Percentiles rank a stretch among this genome's conserved stretches.
Conservation (phyloP, 192 early-diverging fungal species). For the Helicostylum pulchrum region DNA sequence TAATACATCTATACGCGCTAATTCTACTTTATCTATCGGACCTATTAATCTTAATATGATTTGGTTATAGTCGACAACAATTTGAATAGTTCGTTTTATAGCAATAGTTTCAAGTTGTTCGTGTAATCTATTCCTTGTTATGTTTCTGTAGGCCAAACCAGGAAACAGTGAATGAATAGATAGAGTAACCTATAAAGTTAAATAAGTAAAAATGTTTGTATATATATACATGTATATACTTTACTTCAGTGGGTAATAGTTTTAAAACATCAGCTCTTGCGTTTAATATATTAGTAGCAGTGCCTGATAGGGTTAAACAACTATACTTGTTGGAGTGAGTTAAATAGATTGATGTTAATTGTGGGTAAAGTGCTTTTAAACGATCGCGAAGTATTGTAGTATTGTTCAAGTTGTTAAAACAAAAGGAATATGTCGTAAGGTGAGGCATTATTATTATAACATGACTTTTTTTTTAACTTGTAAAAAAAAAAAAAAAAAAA, state of each 20-base stretch:
- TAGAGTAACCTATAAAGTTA: neutral
- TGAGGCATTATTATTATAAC: slow-evolving; percentile 1
- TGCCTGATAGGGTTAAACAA: neutral
- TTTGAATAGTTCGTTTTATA: neutral
- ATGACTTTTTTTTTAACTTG: too few species aligned
- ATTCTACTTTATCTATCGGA: neutral
- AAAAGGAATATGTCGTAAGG: slow-evolving; percentile 4
- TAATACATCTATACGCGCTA: slow-evolving; percentile 10
- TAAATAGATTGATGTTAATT: slow-evolving; percentile 1
- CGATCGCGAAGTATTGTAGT: neutral
- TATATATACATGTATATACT: neutral
- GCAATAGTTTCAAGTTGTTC: slow-evolving; percentile 1
- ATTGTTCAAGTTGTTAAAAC: slow-evolving; percentile 8
- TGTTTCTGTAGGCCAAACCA: neutral
- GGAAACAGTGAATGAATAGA: slow-evolving; percentile 11
- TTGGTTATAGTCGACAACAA: slow-evolving; percentile 7
- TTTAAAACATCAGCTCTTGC: slow-evolving; percentile 10
- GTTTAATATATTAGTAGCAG: neutral
- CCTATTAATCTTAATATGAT: neutral
- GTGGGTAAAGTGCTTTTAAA: slow-evolving; percentile 2
- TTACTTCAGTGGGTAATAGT: slow-evolving; percentile 5
- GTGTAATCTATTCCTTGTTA: slow-evolving; percentile 4
- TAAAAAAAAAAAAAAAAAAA: too few species aligned
- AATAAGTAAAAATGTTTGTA: neutral
- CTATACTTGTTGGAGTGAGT: neutral